Evolutionary conservation across 768 basidiomycete genomes (phyloP), one percentile per base, ranked within the genome.

Genomic region (Lentinula guzmanii): DNA sequence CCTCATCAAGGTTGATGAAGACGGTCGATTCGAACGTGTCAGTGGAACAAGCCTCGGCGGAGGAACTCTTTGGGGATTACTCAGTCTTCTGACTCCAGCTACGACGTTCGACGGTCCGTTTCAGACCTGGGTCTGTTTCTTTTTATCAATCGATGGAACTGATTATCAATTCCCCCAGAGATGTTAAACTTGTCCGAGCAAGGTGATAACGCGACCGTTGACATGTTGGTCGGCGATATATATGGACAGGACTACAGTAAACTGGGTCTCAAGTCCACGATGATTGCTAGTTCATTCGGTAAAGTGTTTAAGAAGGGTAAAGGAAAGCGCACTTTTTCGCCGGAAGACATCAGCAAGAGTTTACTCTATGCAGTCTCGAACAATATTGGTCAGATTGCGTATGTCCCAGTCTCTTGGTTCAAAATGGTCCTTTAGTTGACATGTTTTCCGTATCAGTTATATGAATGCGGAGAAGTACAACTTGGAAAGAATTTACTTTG

Each of bases 381-480:
- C 76, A 99, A 99, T 74, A 99, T 99, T 66, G 97, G 97, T 15
- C 97, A 99, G 75, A 98, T 99, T 77, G 97, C 97, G 96, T 99
- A 74, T 72, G 95, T 89, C 50, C 28, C 42, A 42, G 35, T 35
- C 13, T 33, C 28, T 52, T 58, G 35, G 55, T 45, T 52, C 18
- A 18, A 21, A 2, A 42, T 16, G 31, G 21, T 34, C 37, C 55
- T 52, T 52, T 52, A 61, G 35, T 52, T 21, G 21, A 31, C 31
- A 61, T 65, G 37, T 45, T 58, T 59, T 58, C 55, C 35, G 62
- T 61, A 11, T 35, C 70, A 96, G 93, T 52, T 98, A 95, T 74
- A 98, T 99, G 97, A 98, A 99, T 72, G 97, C 97, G 60, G 97
- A 98, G 72, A 98, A 98, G 78, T 97, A 98, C 73, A 88, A 91